Evolutionary conservation across 179 eudicot species (phyloP).

Genomic region (Spergularia azorica): DNA sequence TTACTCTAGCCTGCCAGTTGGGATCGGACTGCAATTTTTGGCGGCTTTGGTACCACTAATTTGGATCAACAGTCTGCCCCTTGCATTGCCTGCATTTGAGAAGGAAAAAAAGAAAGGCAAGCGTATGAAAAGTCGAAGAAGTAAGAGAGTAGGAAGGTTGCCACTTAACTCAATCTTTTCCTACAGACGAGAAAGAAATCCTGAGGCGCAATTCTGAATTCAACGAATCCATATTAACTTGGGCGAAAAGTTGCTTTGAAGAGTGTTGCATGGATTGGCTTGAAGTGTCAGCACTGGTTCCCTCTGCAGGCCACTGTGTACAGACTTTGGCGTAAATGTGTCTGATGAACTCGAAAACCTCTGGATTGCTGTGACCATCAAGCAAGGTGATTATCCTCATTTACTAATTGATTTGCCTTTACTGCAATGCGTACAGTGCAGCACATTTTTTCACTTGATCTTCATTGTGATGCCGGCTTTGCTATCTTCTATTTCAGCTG

Average conservation of each 20-base stretch:
- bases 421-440: too few species aligned
- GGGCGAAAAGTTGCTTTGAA: neutral
- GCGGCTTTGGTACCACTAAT: constrained; percentile 71
- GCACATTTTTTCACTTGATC: too few species aligned
- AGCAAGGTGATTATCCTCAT: neutral
- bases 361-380: neutral
- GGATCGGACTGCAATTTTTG: constrained; percentile 63
- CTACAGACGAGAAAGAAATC: constrained; percentile 53
- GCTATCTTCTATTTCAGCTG: too few species aligned
- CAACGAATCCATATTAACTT: neutral
- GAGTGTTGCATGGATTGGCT: neutral
- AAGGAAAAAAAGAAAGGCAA: constrained; percentile 48
- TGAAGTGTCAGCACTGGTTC: neutral
- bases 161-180: constrained; percentile 39
- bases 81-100: constrained; percentile 33
- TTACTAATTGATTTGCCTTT: neutral
- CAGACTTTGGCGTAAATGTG: neutral
- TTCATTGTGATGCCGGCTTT: too few species aligned
- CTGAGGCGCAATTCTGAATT: constrained; percentile 39
- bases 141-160: constrained; percentile 57
- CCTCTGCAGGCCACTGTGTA: neutral
- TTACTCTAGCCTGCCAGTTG: constrained; percentile 64
- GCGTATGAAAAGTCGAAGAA: constrained; percentile 54
- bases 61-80: constrained; percentile 60
- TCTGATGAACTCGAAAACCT: neutral